Evolutionary conservation across 2,329 filamentous ascomycete genomes (phyloP).

Genomic region (Diaporthe citri): DNA sequence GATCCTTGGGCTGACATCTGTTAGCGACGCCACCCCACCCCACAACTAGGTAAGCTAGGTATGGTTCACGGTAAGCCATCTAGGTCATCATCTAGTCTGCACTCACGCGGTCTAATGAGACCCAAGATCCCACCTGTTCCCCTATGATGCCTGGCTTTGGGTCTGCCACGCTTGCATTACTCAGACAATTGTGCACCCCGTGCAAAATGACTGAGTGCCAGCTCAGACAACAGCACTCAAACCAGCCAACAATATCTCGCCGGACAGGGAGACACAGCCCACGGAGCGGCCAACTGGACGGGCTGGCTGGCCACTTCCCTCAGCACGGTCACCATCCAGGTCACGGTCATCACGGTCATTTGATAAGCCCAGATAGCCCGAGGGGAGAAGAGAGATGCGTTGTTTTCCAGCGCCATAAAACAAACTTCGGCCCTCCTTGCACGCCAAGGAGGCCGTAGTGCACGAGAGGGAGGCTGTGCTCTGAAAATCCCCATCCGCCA

Average conservation of each 20-base stretch:
- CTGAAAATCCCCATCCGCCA: constrained; percentile 30
- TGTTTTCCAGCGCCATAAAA: constrained; percentile 16
- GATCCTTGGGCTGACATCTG: constrained; percentile 12
- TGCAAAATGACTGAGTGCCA: not conserved
- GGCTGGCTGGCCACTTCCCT: not conserved
- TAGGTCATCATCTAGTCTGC: constrained; percentile 21
- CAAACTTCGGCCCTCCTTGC: constrained; percentile 9
- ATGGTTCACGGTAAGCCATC: not conserved
- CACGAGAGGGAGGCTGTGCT: constrained; percentile 28
- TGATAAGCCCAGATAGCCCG: not conserved
- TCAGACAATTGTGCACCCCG: not conserved
- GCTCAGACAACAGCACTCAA: not conserved
- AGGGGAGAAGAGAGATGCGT: not conserved
- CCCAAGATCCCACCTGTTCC: not conserved
- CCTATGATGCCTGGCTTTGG: constrained; percentile 3
- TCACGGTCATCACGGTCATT: not conserved
- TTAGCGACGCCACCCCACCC: constrained; percentile 9
- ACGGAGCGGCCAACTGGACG: not conserved
- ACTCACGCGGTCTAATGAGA: not conserved
- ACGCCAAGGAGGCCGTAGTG: constrained; percentile 21
- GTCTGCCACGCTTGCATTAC: constrained; percentile 26
- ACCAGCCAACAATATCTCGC: not conserved
- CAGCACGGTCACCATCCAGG: not conserved
- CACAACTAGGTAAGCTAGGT: not conserved
- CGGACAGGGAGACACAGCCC: not conserved